Base-by-base conservation (phyloP, 2,329 filamentous ascomycete genomes). In the Colletotrichum coccodes region DNA sequence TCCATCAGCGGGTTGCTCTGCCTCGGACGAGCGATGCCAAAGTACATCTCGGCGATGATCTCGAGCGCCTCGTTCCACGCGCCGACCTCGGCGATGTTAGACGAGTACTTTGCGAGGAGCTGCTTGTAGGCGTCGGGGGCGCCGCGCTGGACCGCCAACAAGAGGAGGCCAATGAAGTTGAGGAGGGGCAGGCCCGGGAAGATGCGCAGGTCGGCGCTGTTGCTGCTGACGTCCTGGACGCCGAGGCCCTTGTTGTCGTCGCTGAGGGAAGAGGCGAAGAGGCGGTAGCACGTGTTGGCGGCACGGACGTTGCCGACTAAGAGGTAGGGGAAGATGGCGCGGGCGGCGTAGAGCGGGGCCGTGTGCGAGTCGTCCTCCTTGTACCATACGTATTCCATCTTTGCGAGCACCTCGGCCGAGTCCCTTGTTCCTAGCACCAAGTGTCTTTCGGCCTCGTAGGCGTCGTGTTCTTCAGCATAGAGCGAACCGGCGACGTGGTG, bases 1-100 rank as follows among this genome's bases (percentile, higher is more conserved):
- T 99, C 96, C 81, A 98, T 90, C 79, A 99, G 84, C 3, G 95
- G 95, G 79, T 98, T 98, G 72, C 91, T 92, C 83, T 97, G 94
- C 75, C 92, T 88, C 53, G 95, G 95, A 77, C 94, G 91, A 83
- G 91, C 89, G 78, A 99, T 97, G 40, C 91, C 91, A 82, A 99
- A 99, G 84, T 98, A 99, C 89, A 97, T 95, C 83, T 99, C 95
- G 56, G 92, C 95, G 75, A 99, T 91, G 79, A 94, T 91, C 74
- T 94, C 92, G 70, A 99, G 83, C 28, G 94, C 87, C 77, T 94
- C 94, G 38, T 90, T 89, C 95, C 95, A 98, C 14, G 87, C 85
- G 6, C 89, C 89, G 1, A 90, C 85, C 74, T 98, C 95, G 75
- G 90, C 90, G 68, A 98, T 87, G 75, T 97, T 89, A 6, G 85